phyloP scores from a whole-genome alignment of 345 rosid species.

The Linum usitatissimum region DNA sequence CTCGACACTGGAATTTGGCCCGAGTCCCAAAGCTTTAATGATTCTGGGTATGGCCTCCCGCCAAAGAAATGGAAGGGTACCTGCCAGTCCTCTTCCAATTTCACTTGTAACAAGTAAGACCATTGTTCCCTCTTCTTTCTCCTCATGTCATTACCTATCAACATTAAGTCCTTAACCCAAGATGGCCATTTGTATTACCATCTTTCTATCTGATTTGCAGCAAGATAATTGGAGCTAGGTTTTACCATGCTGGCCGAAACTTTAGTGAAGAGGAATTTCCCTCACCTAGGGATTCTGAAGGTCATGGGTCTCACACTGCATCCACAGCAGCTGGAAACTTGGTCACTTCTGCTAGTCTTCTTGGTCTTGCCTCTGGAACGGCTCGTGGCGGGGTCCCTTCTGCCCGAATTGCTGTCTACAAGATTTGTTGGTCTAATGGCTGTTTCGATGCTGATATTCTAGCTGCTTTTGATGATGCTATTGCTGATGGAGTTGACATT shows the following conservation, averaged over 20 bases:
- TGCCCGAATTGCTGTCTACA: background rate
- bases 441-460: background rate
- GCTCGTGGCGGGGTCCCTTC: background rate
- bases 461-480: constrained; percentile 1
- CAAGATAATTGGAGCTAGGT: background rate
- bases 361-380: background rate
- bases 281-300: background rate
- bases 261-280: background rate
- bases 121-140: background rate
- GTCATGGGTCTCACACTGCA: background rate
- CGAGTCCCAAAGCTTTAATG: background rate
- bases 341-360: background rate
- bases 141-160: background rate
- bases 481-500: constrained; percentile 1
- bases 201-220: background rate
- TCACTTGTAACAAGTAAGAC: constrained; percentile 2
- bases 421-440: background rate
- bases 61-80: background rate
- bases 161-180: no score
- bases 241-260: background rate
- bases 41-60: background rate
- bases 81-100: background rate
- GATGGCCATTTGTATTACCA: background rate
- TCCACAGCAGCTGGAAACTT: background rate
- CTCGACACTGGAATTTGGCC: background rate